phyloP scores from a whole-genome alignment of 1,139 yeast genomes.

The Zygotorulaspora mrakii region DNA sequence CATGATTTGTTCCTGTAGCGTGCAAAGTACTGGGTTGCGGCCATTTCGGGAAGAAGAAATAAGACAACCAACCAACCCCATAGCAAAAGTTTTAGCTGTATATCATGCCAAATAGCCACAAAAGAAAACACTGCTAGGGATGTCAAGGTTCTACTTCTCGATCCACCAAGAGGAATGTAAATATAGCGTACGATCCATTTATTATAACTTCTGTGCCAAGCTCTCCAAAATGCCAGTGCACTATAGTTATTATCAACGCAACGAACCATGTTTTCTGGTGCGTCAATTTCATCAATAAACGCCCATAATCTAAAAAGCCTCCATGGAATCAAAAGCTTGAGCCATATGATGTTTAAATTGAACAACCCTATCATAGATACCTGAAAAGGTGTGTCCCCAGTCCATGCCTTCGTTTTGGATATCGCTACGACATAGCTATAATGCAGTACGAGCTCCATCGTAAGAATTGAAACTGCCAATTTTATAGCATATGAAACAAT shows the following conservation, averaged over 20 bases:
- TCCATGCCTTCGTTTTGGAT: conserved; percentile 82
- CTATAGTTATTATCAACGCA: conserved; percentile 94
- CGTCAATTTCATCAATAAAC: conserved; percentile 82
- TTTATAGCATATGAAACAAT: conserved; percentile 62
- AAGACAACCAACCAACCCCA: conserved; percentile 97
- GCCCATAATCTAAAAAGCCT: conserved; percentile 92
- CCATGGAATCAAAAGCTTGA: conserved; percentile 92
- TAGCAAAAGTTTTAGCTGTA: conserved; percentile 72
- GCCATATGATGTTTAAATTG: conserved; percentile 87
- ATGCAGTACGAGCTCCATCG: conserved; percentile 87
- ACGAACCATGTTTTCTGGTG: conserved; percentile 97
- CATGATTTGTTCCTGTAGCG: conserved; percentile 51
- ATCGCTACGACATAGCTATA: conserved; percentile 91
- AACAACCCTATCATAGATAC: conserved; percentile 91
- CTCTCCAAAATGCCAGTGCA: conserved; percentile 93
- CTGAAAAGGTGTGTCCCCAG: conserved; percentile 84
- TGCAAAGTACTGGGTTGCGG: conserved; percentile 48
- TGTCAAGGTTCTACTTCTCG: conserved; percentile 62
- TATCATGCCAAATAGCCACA: conserved; percentile 98
- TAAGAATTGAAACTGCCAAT: conserved; percentile 65
- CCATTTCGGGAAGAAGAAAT: conserved; percentile 82
- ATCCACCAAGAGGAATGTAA: conserved; percentile 87
- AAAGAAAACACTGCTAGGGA: conserved; percentile 88
- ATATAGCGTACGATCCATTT: conserved; percentile 82
- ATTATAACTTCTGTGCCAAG: conserved; percentile 96